Evolutionary conservation across 208 protist genomes (phyloP).

Genomic region (Crithidia brevicula): DNA sequence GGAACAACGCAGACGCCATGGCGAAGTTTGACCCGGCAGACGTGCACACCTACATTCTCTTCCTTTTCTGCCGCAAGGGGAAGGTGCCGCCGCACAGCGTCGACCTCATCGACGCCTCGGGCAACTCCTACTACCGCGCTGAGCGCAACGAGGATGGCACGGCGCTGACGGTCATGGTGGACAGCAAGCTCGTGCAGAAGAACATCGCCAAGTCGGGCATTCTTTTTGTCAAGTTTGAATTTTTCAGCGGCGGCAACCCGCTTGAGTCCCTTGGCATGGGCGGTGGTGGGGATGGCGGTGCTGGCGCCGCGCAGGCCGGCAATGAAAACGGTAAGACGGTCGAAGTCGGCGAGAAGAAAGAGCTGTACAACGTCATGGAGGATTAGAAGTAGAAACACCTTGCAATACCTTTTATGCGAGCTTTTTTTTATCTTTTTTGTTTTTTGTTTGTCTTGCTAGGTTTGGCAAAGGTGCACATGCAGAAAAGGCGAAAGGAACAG

Average conservation of each 20-base stretch:
- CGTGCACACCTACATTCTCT: conserved; percentile 65
- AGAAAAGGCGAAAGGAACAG: too few species aligned
- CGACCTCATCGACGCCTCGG: conserved; percentile 54
- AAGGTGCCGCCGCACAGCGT: conserved; percentile 75
- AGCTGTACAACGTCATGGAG: conserved; percentile 62
- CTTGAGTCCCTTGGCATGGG: conserved; percentile 58
- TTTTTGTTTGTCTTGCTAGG: not conserved
- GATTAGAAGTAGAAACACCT: conserved; percentile 34
- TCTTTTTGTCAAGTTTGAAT: conserved; percentile 53
- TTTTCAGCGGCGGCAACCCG: conserved; percentile 58
- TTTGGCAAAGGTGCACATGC: too few species aligned
- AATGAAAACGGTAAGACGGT: too few species aligned
- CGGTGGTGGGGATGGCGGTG: too few species aligned
- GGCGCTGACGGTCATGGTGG: conserved; percentile 54
- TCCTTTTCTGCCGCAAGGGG: conserved; percentile 76
- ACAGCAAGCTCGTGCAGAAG: conserved; percentile 36
- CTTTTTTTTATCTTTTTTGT: not conserved
- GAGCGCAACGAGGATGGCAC: conserved; percentile 47
- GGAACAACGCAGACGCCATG: conserved; percentile 35
- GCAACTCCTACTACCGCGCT: conserved; percentile 41
- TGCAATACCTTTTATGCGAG: not conserved
- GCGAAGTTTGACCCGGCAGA: conserved; percentile 37
- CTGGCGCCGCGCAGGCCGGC: not conserved
- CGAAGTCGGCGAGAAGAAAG: conserved; percentile 47
- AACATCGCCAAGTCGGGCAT: conserved; percentile 37